Evolutionary conservation across 2,329 filamentous ascomycete species (phyloP).

Genomic region (Aspergillus sp.): DNA sequence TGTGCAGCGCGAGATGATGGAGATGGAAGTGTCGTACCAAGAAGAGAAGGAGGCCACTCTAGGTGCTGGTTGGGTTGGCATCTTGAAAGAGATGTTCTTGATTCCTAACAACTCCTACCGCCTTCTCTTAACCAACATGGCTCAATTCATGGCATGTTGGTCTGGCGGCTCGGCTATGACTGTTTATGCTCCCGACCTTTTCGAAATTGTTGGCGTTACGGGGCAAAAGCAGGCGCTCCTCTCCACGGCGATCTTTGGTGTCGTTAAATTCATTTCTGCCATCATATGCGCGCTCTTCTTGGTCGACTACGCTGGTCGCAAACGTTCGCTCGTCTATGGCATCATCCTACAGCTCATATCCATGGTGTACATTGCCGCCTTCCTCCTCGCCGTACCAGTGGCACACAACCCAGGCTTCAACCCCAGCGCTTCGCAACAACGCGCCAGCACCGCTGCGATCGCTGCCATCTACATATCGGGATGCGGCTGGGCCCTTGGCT

Average conservation of each 20-base stretch:
- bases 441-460: constrained; percentile 52
- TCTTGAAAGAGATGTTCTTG: constrained; percentile 57
- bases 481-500: constrained; percentile 57
- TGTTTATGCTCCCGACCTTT: constrained; percentile 62
- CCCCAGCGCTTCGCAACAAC: constrained; percentile 39
- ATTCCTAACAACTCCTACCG: constrained; percentile 59
- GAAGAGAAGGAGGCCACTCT: constrained; percentile 60
- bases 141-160: constrained; percentile 63
- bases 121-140: constrained; percentile 54
- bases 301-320: constrained; percentile 64
- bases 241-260: constrained; percentile 61
- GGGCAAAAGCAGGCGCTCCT: constrained; percentile 59
- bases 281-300: constrained; percentile 62
- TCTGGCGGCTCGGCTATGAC: constrained; percentile 61
- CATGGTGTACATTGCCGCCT: constrained; percentile 51
- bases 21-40: constrained; percentile 55
- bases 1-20: constrained; percentile 49
- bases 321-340: constrained; percentile 50
- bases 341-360: constrained; percentile 48
- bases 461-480: constrained; percentile 60
- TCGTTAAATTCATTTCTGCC: constrained; percentile 59
- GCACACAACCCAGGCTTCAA: constrained; percentile 37
- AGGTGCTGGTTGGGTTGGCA: constrained; percentile 51
- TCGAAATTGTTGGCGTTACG: constrained; percentile 57
- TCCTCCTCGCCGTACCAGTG: constrained; percentile 52